Percentiles rank a stretch among this genome's conserved stretches.
phyloP scores from a whole-genome alignment of 208 protist genomes.

The Trypanosoma caninum region DNA sequence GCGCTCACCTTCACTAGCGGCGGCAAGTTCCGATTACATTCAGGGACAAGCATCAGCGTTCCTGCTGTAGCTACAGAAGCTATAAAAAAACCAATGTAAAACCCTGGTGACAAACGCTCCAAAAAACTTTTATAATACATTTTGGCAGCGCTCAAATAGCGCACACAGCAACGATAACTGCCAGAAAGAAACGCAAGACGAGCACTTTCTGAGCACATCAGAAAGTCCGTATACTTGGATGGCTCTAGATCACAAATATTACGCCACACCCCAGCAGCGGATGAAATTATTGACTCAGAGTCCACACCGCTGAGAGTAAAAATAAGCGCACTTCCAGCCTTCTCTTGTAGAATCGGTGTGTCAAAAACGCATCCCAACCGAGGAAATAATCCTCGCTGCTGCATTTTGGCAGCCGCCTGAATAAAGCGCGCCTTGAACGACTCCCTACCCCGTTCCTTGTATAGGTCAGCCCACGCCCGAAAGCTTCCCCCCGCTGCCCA shows the following conservation, averaged over 20 bases:
- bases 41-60: constrained; percentile 25
- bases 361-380: constrained; percentile 31
- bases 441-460: constrained; percentile 20
- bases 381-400: background rate
- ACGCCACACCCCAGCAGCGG: constrained; percentile 20
- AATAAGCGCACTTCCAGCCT: constrained; percentile 18
- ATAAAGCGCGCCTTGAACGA: constrained; percentile 27
- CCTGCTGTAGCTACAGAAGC: constrained; percentile 13
- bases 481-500: constrained; percentile 19
- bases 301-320: constrained; percentile 24
- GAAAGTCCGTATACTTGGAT: constrained; percentile 7
- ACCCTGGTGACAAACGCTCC: constrained; percentile 10
- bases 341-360: constrained; percentile 17
- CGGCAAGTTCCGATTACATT: constrained; percentile 27
- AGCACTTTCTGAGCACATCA: constrained; percentile 1
- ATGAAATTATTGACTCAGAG: constrained; percentile 3
- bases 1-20: constrained; percentile 22
- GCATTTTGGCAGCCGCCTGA: constrained; percentile 18
- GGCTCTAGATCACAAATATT: constrained; percentile 16
- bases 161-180: constrained; percentile 28
- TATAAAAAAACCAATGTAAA: constrained; percentile 32
- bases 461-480: constrained; percentile 15
- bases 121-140: constrained; percentile 18
- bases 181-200: constrained; percentile 19
- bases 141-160: constrained; percentile 25